Evolutionary conservation across 129 eudicot genomes (phyloP).

Genomic region (Escallonia herrerae): DNA sequence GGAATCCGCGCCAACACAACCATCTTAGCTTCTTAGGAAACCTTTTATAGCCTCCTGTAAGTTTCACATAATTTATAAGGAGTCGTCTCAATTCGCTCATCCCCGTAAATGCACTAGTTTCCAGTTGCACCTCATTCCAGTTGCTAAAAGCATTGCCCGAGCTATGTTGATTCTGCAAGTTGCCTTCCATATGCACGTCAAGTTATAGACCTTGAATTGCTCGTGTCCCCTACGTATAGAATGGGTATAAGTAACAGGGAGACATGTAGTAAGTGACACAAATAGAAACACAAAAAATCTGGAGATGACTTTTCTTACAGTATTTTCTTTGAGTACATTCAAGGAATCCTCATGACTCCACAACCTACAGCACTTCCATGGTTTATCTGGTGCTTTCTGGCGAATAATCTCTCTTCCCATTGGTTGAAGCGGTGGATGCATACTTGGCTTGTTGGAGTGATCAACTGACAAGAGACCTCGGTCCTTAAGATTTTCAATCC

Average conservation of each 20-base stretch:
- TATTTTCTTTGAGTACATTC: not conserved
- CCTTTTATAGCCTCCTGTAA: not conserved
- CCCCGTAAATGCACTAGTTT: not conserved
- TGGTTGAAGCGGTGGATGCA: conserved; percentile 6
- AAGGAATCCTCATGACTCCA: conserved; percentile 6
- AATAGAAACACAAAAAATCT: too few species aligned
- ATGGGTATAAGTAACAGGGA: not conserved
- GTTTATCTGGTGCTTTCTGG: conserved; percentile 2
- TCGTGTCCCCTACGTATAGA: not conserved
- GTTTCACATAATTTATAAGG: not conserved
- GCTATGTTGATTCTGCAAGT: not conserved
- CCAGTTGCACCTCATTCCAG: too few species aligned
- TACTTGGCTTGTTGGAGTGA: not conserved
- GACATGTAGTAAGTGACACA: too few species aligned
- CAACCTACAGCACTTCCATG: not conserved
- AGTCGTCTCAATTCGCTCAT: not conserved
- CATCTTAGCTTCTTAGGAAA: not conserved
- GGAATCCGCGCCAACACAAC: not conserved
- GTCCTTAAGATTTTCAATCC: conserved; percentile 5
- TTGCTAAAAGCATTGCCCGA: not conserved
- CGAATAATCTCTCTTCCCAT: conserved; percentile 10
- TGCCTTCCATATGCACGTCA: not conserved
- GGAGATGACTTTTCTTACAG: not conserved
- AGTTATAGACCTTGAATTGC: not conserved
- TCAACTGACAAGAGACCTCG: conserved; percentile 2